A percentile compares a stretch with the other conserved stretches of the same genome.
Conservation (phyloP, 139 green algal species). For the Volvox africanus region DNA sequence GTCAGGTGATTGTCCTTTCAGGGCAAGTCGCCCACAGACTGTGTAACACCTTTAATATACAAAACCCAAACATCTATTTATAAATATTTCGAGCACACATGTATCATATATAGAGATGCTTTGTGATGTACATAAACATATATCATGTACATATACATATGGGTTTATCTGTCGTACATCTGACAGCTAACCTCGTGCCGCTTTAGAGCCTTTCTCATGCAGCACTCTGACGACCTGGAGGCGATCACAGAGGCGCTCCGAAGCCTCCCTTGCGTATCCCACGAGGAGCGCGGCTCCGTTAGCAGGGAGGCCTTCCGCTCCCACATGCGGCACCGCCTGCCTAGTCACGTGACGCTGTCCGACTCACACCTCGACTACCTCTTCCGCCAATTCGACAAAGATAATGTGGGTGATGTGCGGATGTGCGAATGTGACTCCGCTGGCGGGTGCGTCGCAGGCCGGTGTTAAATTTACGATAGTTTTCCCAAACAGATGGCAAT, state of each 20-base stretch:
- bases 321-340: conserved; percentile 8
- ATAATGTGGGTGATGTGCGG: neutral
- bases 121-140: no score
- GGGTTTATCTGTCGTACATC: no score
- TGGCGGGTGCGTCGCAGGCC: no score
- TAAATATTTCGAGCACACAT: no score
- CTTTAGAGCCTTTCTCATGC: conserved; percentile 60
- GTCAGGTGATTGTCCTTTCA: no score
- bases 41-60: no score
- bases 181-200: no score
- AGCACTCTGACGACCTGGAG: conserved; percentile 65
- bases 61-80: no score
- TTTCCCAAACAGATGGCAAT: neutral
- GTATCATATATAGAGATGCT: no score
- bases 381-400: conserved; percentile 19
- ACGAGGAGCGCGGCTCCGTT: neutral
- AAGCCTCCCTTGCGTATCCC: neutral
- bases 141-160: no score
- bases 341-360: neutral
- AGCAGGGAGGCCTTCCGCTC: neutral
- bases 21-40: no score
- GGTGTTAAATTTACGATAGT: neutral
- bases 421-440: neutral
- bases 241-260: conserved; percentile 48
- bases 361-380: conserved; percentile 23